Evolutionary conservation across 2,329 filamentous ascomycete species (phyloP), one percentile per base, ranked within the genome.

Genomic region (Mycocentrospora acerina): DNA sequence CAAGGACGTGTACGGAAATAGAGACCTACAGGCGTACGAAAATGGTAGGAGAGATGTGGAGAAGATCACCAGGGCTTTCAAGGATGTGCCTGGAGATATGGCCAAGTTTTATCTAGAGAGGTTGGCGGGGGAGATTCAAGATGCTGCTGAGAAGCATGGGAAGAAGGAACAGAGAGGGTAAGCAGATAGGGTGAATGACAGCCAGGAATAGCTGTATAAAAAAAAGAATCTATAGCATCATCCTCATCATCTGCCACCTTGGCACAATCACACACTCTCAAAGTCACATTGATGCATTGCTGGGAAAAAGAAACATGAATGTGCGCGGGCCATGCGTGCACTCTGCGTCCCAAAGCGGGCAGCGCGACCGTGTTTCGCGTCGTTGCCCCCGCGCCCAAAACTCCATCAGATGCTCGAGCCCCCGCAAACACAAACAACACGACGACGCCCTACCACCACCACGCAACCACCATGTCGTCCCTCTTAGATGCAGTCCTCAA

Each of bases 1-100:
- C 1, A 79, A 83, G 49, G 90, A 95, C 62, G 85, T 95, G 0
- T 95, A 95, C 60, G 90, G 88, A 1, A 95, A 95, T 60, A 77
- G 88, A 26, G 90, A 95, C 65, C 66, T 95, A 33, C 84, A 85
- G 26, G 86, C 85, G 1, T 95, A 94, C 60, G 88, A 95, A 62
- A 89, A 86, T 55, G 87, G 86, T 0, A 76, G 90, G 35, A 76
- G 79, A 48, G 86, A 91, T 54, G 68, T 94, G 5, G 75, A 79
- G 29, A 83, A 80, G 51, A 83, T 95, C 17, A 68, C 71, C 0
- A 80, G 75, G 44, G 74, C 74, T 2, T 89, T 91, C 58, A 75
- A 78, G 26, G 78, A 73, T 8, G 50, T 91, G 18, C 85, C 88
- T 3, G 62, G 66, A 17, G 82, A 86, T 51, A 78, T 86, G 43